These are phyloP conservation scores for Russula emetica DNA, from an alignment of 768 basidiomycete genomes.

Conservation along the genomic window DNA sequence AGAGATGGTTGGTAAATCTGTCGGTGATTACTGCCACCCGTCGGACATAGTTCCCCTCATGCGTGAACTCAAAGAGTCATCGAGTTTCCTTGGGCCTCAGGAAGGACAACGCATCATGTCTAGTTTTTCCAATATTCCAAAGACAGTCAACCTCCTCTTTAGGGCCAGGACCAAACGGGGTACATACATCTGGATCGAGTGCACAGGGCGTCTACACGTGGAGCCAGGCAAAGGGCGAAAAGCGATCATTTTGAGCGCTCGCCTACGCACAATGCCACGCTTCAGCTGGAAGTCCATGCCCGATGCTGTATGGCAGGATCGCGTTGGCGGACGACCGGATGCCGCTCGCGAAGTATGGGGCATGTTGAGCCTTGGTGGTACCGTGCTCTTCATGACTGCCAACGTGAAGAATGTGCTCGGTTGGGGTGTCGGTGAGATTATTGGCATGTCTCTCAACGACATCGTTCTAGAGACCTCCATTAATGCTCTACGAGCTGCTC, in stretches of 20 bases:
- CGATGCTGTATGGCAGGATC: constrained; percentile 32
- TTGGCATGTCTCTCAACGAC: constrained; percentile 45
- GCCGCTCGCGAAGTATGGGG: constrained; percentile 51
- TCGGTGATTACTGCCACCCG: constrained; percentile 82
- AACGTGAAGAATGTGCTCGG: constrained; percentile 63
- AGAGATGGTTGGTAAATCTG: constrained; percentile 73
- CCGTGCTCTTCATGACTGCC: constrained; percentile 48
- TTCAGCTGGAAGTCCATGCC: constrained; percentile 59
- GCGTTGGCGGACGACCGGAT: constrained; percentile 28
- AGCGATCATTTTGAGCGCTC: constrained; percentile 85
- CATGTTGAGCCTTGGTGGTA: constrained; percentile 42
- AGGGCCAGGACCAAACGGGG: constrained; percentile 66
- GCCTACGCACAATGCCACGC: constrained; percentile 61
- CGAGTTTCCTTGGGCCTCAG: constrained; percentile 29
- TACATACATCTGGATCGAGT: constrained; percentile 84
- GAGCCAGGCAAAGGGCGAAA: constrained; percentile 94
- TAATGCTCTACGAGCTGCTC: constrained; percentile 26
- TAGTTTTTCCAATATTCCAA: constrained; percentile 35
- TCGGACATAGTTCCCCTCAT: constrained; percentile 88
- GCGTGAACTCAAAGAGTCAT: constrained; percentile 83
- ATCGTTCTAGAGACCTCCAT: constrained; percentile 33
- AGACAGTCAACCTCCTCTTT: constrained; percentile 79
- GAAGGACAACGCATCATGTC: constrained; percentile 25
- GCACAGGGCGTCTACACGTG: constrained; percentile 79
- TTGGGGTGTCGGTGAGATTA: constrained; percentile 50